These are phyloP conservation scores for Jacaranda copaia DNA, from an alignment of 257 asterid genomes.

Conservation along the genomic window DNA sequence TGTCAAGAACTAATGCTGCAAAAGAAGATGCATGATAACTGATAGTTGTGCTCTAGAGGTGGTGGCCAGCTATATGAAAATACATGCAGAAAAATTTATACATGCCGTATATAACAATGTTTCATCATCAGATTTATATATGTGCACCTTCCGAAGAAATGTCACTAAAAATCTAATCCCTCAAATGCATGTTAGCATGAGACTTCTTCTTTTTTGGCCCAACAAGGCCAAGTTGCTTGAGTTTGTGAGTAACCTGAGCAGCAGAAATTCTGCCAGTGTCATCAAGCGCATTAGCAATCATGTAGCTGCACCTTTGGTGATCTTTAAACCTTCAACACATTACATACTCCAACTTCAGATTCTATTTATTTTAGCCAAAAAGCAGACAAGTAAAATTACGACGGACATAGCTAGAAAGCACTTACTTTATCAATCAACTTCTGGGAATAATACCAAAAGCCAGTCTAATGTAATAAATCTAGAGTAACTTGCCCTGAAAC, in stretches of 20 bases:
- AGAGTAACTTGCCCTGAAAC: too few relatives aligned
- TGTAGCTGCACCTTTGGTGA: slow-evolving; percentile 81
- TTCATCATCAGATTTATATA: too few relatives aligned
- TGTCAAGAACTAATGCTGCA: too few relatives aligned
- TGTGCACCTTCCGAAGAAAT: too few relatives aligned
- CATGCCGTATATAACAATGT: too few relatives aligned
- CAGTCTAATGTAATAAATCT: too few relatives aligned
- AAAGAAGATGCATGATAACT: too few relatives aligned
- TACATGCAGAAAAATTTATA: too few relatives aligned
- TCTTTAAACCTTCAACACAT: slow-evolving; percentile 80
- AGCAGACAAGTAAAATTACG: slow-evolving; percentile 20
- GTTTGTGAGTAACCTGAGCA: slow-evolving; percentile 76
- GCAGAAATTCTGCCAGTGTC: slow-evolving; percentile 68
- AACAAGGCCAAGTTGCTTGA: slow-evolving; percentile 87
- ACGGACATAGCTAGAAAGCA: slow-evolving; percentile 35
- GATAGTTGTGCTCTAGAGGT: too few relatives aligned
- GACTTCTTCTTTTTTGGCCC: slow-evolving; percentile 60
- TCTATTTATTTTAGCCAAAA: slow-evolving; percentile 26
- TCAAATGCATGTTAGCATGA: slow-evolving; percentile 51
- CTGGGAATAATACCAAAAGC: too few relatives aligned
- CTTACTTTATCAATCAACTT: too few relatives aligned
- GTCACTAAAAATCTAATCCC: slow-evolving; percentile 58
- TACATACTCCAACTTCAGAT: slow-evolving; percentile 29
- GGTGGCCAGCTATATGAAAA: too few relatives aligned
- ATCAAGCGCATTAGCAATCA: slow-evolving; percentile 92